Conservation (phyloP, 2,329 filamentous ascomycete species). For the Calonectria henricotiae region DNA sequence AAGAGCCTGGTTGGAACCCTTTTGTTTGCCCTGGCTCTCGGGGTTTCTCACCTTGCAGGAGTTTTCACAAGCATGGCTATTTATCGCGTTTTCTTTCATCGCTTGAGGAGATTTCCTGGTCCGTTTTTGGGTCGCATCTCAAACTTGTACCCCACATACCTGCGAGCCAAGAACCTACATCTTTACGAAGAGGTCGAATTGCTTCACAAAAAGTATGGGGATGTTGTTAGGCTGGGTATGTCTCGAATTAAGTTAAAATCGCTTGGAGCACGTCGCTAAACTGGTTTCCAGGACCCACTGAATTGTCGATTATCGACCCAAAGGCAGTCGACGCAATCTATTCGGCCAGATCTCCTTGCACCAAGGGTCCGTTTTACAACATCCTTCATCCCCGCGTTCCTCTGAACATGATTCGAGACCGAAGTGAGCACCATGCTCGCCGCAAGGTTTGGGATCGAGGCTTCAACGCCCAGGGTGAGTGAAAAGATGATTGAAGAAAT, state of each 20-base stretch:
- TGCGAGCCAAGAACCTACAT: conserved; percentile 45
- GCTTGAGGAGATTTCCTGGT: conserved; percentile 51
- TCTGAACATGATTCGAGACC: conserved; percentile 33
- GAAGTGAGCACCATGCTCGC: conserved; percentile 31
- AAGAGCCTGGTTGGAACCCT: not conserved
- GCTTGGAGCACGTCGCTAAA: not conserved
- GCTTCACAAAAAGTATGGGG: conserved; percentile 37
- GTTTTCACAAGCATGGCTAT: conserved; percentile 32
- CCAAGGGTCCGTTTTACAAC: conserved; percentile 41
- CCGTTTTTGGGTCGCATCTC: conserved; percentile 52
- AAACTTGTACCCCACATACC: conserved; percentile 48
- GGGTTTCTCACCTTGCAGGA: not conserved
- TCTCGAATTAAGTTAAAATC: not conserved
- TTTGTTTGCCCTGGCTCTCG: not conserved
- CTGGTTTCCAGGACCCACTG: conserved; percentile 30
- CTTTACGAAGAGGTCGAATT: conserved; percentile 51
- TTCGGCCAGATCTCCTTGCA: conserved; percentile 29
- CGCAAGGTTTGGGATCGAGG: conserved; percentile 39
- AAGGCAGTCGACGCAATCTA: conserved; percentile 33
- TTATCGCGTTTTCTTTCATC: conserved; percentile 46
- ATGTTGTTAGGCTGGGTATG: conserved; percentile 38
- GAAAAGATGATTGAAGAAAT: not conserved
- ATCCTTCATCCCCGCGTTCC: conserved; percentile 25
- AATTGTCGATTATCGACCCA: conserved; percentile 35
- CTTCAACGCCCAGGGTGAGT: conserved; percentile 33